These are phyloP conservation scores for Funneliformis geosporum DNA, from an alignment of 192 early-diverging fungal genomes.

Conservation along the genomic window DNA sequence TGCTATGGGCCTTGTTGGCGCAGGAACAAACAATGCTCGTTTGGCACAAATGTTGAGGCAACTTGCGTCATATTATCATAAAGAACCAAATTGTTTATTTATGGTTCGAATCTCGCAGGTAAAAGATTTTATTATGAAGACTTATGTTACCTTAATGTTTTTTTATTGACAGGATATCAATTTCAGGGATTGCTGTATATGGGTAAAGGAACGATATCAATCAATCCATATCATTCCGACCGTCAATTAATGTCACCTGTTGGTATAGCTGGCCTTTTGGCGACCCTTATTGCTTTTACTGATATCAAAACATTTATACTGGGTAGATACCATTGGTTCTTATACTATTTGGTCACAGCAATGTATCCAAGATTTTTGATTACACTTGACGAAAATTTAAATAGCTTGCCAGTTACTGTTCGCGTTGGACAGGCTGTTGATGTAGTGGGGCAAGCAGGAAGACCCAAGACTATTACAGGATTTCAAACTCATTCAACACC, in stretches of 20 bases:
- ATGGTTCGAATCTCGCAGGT: conserved; percentile 83
- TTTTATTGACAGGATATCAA: not conserved
- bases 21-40: conserved; percentile 98
- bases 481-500: conserved; percentile 99
- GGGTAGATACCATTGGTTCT: conserved; percentile 86
- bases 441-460: conserved; percentile 96
- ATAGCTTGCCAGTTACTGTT: conserved; percentile 79
- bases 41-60: conserved; percentile 97
- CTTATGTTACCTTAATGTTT: not conserved
- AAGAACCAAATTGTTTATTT: conserved; percentile 87
- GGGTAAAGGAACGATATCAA: conserved; percentile 98
- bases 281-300: conserved; percentile 88
- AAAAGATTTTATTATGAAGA: conserved; percentile 7
- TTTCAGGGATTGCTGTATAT: conserved; percentile 81
- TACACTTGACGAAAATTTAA: conserved; percentile 90
- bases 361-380: conserved; percentile 99
- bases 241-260: conserved; percentile 89
- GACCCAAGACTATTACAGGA: conserved; percentile 98
- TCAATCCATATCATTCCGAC: conserved; percentile 95
- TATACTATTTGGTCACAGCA: conserved; percentile 90
- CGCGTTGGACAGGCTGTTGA: conserved; percentile 99
- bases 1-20: conserved; percentile 98
- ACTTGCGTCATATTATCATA: conserved; percentile 95
- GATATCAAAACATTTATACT: conserved; percentile 90
- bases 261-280: conserved; percentile 82